Evolutionary conservation across 345 rosid species (phyloP), one percentile per base, ranked within the genome.

Genomic region (Salix suchowensis): DNA sequence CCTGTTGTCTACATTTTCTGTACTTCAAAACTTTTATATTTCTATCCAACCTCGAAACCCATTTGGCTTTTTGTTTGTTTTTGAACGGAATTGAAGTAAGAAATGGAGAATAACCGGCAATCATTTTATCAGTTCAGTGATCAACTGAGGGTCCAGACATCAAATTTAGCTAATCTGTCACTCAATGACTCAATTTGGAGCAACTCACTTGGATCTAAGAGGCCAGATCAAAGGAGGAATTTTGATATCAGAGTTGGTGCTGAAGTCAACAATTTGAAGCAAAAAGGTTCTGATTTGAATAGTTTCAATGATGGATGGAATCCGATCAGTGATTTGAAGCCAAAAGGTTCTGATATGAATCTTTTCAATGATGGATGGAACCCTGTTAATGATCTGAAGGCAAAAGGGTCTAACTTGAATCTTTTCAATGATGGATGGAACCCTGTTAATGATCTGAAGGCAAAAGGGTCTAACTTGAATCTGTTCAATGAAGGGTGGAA

Each of bases 91-190:
- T 72, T 77, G 39, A 52, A 62, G 40, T 40, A 16, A 23, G 48
- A 70, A 70, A 92, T 96, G 99, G 98, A 91, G 79, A 91, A 84
- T 71, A 89, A 94, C 67, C 94, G 92, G 88, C 98, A 93, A 71
- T 88, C 98, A 1, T 96, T 96, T 83, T 94, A 89, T 86, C 97
- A 94, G 67, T 96, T 96, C 89, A 92, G 98, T 73, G 99, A 96
- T 79, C 97, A 96, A 77, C 83, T 96, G n/a, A 84, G 99, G 82
- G 67, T 86, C 18, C 97, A 96, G 19, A 75, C 84, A 10, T 82
- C 92, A 0, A 89, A 85, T 85, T 71, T 92, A 36, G 90, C 94
- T n/a, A 91, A 88, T 78, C 87, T 92, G 24, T 92, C 98, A 5
- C 88, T 91, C 62, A 92, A 88, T 72, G 97, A 96, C 64, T 93